Evolutionary conservation across 2,329 filamentous ascomycete genomes (phyloP).

Genomic region (Calonectria pteridis): DNA sequence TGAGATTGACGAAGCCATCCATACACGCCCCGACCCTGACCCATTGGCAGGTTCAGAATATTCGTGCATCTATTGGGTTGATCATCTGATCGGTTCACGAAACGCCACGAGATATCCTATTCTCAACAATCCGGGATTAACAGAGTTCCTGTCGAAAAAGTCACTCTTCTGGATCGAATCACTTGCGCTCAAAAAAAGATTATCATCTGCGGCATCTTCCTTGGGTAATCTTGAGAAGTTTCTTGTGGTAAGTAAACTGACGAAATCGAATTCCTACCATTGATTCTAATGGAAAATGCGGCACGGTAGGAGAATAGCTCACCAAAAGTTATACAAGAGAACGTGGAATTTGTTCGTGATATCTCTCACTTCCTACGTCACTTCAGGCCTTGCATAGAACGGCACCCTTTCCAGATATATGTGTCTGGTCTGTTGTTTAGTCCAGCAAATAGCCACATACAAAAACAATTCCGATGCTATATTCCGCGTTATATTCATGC

Average conservation of each 20-base stretch:
- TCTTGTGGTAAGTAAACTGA: not conserved
- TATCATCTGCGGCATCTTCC: not conserved
- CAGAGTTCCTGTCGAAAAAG: not conserved
- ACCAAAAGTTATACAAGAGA: not conserved
- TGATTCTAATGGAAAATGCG: not conserved
- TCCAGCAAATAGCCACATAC: not conserved
- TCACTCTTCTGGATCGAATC: not conserved
- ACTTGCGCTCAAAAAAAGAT: not conserved
- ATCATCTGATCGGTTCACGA: too few relatives aligned
- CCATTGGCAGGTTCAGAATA: too few relatives aligned
- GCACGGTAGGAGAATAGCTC: not conserved
- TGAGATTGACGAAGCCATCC: too few relatives aligned
- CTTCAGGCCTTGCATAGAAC: not conserved
- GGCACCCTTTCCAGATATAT: not conserved
- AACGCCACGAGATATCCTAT: not conserved
- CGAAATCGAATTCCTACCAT: not conserved
- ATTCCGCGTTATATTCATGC: not conserved
- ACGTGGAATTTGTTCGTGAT: not conserved
- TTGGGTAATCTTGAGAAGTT: not conserved
- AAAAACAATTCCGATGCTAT: not conserved
- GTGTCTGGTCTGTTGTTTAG: not conserved
- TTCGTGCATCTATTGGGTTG: too few relatives aligned
- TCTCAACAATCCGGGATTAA: not conserved
- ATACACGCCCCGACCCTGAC: too few relatives aligned
- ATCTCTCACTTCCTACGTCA: not conserved